Percentiles rank a stretch among this genome's conserved stretches.
These are phyloP conservation scores for Miscanthus sacchariflorus DNA, from an alignment of 202 grass and related monocot genomes.

Conservation along the genomic window DNA sequence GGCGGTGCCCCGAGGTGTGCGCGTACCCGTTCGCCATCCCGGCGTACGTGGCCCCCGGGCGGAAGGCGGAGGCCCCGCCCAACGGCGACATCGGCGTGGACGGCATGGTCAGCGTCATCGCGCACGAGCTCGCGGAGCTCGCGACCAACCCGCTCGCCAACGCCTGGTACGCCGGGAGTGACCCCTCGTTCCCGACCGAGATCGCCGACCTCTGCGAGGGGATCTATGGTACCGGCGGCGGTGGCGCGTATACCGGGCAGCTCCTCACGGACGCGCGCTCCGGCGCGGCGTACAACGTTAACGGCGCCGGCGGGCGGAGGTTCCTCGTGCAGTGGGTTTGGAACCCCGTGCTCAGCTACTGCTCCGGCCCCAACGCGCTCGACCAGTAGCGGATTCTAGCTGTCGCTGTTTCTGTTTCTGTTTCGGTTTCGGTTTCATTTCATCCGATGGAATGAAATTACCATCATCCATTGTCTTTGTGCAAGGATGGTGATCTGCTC, in stretches of 20 bases:
- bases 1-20: slow-evolving; percentile 80
- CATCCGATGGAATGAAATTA: too few species aligned
- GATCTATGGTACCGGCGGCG: slow-evolving; percentile 91
- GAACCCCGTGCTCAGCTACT: slow-evolving; percentile 88
- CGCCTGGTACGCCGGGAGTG: slow-evolving; percentile 89
- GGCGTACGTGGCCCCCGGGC: slow-evolving; percentile 52
- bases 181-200: slow-evolving; percentile 89
- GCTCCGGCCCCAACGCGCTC: slow-evolving; percentile 91
- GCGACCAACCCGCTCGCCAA: slow-evolving; percentile 87
- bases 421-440: too few species aligned
- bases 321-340: slow-evolving; percentile 97
- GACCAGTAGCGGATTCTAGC: slow-evolving; percentile 52
- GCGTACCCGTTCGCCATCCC: slow-evolving; percentile 92
- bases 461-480: too few species aligned
- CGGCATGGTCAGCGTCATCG: slow-evolving; percentile 93
- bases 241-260: slow-evolving; percentile 82
- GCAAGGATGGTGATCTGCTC: not conserved
- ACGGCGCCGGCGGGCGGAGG: slow-evolving; percentile 64
- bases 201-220: slow-evolving; percentile 94
- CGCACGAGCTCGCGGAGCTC: slow-evolving; percentile 92
- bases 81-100: slow-evolving; percentile 80
- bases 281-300: slow-evolving; percentile 77
- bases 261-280: slow-evolving; percentile 59
- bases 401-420: not conserved
- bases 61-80: slow-evolving; percentile 62